phyloP scores from a whole-genome alignment of 768 basidiomycete genomes.

The Trametes punicea region DNA sequence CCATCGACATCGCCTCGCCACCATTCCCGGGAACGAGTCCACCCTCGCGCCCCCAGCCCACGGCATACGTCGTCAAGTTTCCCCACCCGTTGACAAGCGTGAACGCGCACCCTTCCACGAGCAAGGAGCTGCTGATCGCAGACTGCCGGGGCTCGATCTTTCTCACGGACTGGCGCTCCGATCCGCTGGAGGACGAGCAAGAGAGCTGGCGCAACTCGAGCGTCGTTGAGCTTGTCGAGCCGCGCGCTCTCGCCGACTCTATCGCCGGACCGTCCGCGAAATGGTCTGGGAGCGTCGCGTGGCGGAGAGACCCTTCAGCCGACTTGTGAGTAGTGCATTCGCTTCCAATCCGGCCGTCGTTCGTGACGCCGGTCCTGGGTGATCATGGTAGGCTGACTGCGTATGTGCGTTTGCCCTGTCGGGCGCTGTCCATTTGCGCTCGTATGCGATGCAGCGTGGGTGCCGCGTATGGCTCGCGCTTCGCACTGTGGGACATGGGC shows the following conservation, averaged over 20 bases:
- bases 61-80: slow-evolving; percentile 73
- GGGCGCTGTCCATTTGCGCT: background rate
- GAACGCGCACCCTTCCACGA: slow-evolving; percentile 64
- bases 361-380: background rate
- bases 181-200: slow-evolving; percentile 50
- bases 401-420: background rate
- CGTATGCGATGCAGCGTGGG: slow-evolving; percentile 52
- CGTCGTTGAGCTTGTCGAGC: slow-evolving; percentile 71
- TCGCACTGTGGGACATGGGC: slow-evolving; percentile 74
- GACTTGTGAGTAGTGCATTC: slow-evolving; percentile 56
- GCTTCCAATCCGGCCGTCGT: background rate
- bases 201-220: slow-evolving; percentile 58
- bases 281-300: slow-evolving; percentile 60
- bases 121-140: slow-evolving; percentile 77
- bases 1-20: slow-evolving; percentile 42
- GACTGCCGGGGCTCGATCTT: slow-evolving; percentile 73
- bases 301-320: slow-evolving; percentile 58
- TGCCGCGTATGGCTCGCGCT: slow-evolving; percentile 67
- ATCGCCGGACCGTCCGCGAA: slow-evolving; percentile 43
- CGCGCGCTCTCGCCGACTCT: slow-evolving; percentile 54
- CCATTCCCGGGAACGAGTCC: slow-evolving; percentile 31
- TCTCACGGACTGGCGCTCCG: slow-evolving; percentile 80
- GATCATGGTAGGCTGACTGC: background rate
- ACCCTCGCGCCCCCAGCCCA: slow-evolving; percentile 58
- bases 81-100: slow-evolving; percentile 69